A percentile compares a stretch with the other conserved stretches of the same genome.
These are phyloP conservation scores for Allodekkera sacchari DNA, from an alignment of 805 yeast species.

Conservation along the genomic window DNA sequence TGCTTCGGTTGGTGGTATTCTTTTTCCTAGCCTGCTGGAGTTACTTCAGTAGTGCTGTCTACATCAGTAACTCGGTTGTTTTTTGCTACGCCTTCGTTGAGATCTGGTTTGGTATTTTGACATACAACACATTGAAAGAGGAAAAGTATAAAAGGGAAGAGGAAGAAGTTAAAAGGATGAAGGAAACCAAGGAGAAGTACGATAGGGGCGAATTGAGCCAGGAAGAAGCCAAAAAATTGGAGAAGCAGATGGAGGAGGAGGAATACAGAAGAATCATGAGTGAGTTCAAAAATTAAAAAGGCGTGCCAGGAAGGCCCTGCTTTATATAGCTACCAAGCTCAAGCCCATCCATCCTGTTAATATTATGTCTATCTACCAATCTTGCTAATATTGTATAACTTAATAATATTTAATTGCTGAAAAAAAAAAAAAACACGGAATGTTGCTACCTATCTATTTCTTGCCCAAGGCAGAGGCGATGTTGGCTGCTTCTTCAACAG, in stretches of 20 bases:
- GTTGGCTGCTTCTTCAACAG: slow-evolving; percentile 86
- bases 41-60: slow-evolving; percentile 35
- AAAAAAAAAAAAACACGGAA: too few species aligned
- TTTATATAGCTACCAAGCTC: too few species aligned
- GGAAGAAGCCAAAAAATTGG: slow-evolving; percentile 14
- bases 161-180: slow-evolving; percentile 12
- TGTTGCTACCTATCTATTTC: too few species aligned
- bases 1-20: slow-evolving; percentile 42
- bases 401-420: too few species aligned
- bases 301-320: too few species aligned
- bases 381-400: too few species aligned
- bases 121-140: slow-evolving; percentile 55
- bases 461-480: slow-evolving; percentile 57
- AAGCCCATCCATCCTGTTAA: too few species aligned
- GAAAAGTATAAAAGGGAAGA: slow-evolving; percentile 47
- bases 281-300: slow-evolving; percentile 16
- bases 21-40: slow-evolving; percentile 43
- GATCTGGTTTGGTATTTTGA: slow-evolving; percentile 60
- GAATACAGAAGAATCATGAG: slow-evolving; percentile 25
- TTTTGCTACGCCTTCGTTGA: slow-evolving; percentile 56
- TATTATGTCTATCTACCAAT: too few species aligned
- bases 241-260: slow-evolving; percentile 17
- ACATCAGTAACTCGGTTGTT: slow-evolving; percentile 53
- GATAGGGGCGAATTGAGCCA: slow-evolving; percentile 20
- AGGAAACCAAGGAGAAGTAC: slow-evolving; percentile 17